Base-by-base conservation (phyloP, 1,284 basidiomycete species). In the Cryptococcus deneoformans region DNA sequence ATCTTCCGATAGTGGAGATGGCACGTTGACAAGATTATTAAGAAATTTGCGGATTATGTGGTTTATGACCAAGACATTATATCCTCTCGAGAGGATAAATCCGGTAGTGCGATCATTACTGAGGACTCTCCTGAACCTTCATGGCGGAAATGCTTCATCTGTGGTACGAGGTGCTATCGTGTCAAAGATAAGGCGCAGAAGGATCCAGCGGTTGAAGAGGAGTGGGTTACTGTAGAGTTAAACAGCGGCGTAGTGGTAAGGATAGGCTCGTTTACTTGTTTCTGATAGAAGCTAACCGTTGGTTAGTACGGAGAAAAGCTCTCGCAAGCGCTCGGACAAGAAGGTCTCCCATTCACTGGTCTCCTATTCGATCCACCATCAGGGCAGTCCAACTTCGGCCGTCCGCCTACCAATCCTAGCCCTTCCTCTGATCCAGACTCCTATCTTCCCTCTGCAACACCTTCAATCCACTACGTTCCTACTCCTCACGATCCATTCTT, bases 401-500 rank as follows among this genome's bases (percentile, higher is more conserved):
- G 64, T 16, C 68, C 67, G 46, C 70, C 69, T 16, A 53, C 58
- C 20, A 20, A 61, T 2, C 14, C 56, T 20, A 37, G 56, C 6
- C 58, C 61, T 5, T 24, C 59, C 5, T 34, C 59, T 14, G 66
- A 65, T 43, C 63, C 49, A 8, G 9, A 20, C 14, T 16, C 54
- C n/a, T 51, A 51, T 24, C 5, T 20, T 7, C 39, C 50, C 10
- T 42, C 50, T 24, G 47, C 48, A 29, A 42, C 20, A n/a, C 45
- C 46, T 16, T 44, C 47, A 24, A 29, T 29, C 16, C 56, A 57
- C 39, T 57, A 73, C 40, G 64, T 75, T 3, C 68, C 74, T 0
- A 67, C 67, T 2, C 58, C 73, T 10, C 70, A 68, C 14, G 77
- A 77, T 50, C 76, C 72, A 44, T 76, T 77, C 73, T 80, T 79